Percentiles rank a stretch among this genome's conserved stretches.
Evolutionary conservation across 2,329 filamentous ascomycete species (phyloP).

Genomic region (Cladosporium sp.): DNA sequence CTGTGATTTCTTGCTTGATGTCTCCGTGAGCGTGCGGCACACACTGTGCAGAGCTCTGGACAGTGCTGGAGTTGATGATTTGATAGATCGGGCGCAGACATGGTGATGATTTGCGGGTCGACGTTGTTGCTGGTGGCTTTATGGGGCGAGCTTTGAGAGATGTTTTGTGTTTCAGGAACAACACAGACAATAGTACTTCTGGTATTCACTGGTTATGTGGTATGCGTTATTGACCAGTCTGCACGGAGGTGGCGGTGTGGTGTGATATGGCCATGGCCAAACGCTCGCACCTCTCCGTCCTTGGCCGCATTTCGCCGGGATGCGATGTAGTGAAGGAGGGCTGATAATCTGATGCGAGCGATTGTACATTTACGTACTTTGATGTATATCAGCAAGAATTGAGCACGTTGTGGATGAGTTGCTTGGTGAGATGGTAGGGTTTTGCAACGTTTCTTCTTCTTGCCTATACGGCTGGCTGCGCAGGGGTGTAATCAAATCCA

Average conservation of each 20-base stretch:
- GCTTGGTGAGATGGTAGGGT: background rate
- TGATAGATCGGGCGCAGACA: background rate
- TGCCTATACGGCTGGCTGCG: background rate
- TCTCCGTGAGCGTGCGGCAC: background rate
- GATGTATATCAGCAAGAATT: background rate
- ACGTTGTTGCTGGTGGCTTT: background rate
- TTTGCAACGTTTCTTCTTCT: background rate
- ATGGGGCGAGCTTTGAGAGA: background rate
- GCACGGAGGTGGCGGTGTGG: constrained; percentile 2
- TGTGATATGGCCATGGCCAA: background rate
- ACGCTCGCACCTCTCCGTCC: constrained; percentile 1
- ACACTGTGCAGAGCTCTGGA: constrained; percentile 1
- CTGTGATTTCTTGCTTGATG: background rate
- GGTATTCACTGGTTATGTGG: background rate
- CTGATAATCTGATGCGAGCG: background rate
- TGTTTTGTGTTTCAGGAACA: background rate
- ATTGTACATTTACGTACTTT: background rate
- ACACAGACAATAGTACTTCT: background rate
- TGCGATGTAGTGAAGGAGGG: background rate
- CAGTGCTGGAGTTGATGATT: constrained; percentile 1
- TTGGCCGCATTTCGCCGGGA: constrained; percentile 12
- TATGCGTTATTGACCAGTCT: background rate
- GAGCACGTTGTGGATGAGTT: background rate
- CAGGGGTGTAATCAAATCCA: background rate
- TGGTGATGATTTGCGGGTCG: background rate